Base-by-base conservation (phyloP, 2,329 filamentous ascomycete genomes). In the Alternaria gaisen region DNA sequence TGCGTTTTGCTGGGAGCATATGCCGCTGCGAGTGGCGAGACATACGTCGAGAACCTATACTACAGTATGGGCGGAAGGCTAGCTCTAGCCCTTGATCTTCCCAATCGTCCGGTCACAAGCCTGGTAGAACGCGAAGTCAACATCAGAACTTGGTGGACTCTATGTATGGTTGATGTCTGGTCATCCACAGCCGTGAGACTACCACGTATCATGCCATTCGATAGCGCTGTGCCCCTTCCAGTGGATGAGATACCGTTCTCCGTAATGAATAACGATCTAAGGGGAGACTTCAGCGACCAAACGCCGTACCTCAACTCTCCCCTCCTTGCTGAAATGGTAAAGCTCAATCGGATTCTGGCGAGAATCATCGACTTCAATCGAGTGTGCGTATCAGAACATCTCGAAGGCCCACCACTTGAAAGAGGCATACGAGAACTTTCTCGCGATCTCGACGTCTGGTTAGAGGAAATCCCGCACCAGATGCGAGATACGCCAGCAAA, bases 121-220 rank as follows among this genome's bases (percentile, higher is more conserved):
- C 56, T 67, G 12, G 46, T 71, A 12, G 69, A 71, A 41, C 67
- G 67, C 34, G 69, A 71, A 53, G 56, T 69, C 12, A 71, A 71
- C 20, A 70, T 70, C 42, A 65, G 69, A 61, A 67, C 63, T 32
- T 71, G 69, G 69, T 71, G 67, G 67, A 64, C 67, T 14, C 48
- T 71, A 14, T 69, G 66, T n/a, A 71, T 71, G 69, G 64, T 71
- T 4, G 69, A 71, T 44, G 69, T 71, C 14, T 71, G 69, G 69
- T 71, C 69, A 8, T 71, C 69, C 5, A 62, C 69, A 12, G 69
- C 69, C 5, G 67, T 70, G 32, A 67, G 58, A 42, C 53, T 71
- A 14, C 61, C 69, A 22, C 58, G 66, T 3, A 71, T 71, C 22
- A 71, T 71, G 69, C 69, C 69, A 11, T 53, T 65, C n/a, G 63